Percentiles rank a stretch among this genome's conserved stretches.
These are phyloP conservation scores for Puccinia horiana DNA, from an alignment of 1,284 basidiomycete genomes.

Conservation along the genomic window DNA sequence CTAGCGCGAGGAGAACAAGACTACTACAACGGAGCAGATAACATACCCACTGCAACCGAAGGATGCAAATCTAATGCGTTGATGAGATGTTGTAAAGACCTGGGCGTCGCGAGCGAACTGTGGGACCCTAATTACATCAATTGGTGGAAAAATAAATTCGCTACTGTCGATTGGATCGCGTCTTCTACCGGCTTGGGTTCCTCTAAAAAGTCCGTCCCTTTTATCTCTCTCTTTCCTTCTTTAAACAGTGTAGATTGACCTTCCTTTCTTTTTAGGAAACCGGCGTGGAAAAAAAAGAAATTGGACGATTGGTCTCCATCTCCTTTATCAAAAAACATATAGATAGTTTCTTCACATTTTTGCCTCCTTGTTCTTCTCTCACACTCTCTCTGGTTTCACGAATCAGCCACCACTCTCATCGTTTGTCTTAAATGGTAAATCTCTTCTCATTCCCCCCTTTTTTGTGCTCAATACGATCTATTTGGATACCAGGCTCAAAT, in stretches of 20 bases:
- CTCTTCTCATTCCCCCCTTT: too few species aligned
- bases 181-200: neutral
- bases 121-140: conserved; percentile 64
- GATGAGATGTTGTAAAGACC: conserved; percentile 96
- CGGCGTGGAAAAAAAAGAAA: conserved; percentile 43
- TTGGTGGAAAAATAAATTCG: conserved; percentile 49
- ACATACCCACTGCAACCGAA: conserved; percentile 90
- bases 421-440: too few species aligned
- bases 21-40: conserved; percentile 81
- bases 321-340: too few species aligned
- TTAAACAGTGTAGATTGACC: neutral
- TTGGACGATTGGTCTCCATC: conserved; percentile 29
- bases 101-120: conserved; percentile 92
- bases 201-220: conserved; percentile 28
- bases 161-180: conserved; percentile 38
- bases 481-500: too few species aligned
- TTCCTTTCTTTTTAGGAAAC: conserved; percentile 8
- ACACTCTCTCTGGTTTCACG: too few species aligned
- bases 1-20: conserved; percentile 95
- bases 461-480: too few species aligned
- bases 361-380: too few species aligned
- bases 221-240: neutral
- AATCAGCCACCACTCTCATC: too few species aligned
- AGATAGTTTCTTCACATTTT: too few species aligned
- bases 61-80: conserved; percentile 94